These are phyloP conservation scores for Dillenia suffruticosa DNA, from an alignment of 164 flowering plant genomes.

Conservation along the genomic window DNA sequence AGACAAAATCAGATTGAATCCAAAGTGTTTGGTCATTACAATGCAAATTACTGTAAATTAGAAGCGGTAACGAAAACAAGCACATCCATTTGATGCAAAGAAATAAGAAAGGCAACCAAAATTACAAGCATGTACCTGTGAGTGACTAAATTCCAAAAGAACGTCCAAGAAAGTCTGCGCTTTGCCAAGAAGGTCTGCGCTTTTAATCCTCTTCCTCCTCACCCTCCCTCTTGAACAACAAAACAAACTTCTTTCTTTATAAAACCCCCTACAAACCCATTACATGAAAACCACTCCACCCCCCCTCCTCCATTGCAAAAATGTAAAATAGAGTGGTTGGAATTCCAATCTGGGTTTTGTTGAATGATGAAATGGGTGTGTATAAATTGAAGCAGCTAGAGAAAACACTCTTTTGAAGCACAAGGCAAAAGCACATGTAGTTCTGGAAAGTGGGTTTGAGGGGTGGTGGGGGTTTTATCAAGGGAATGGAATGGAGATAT, in stretches of 20 bases:
- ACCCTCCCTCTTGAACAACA: constrained; percentile 1
- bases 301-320: constrained; percentile 20
- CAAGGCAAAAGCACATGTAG: constrained; percentile 1
- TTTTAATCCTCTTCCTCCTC: constrained; percentile 9
- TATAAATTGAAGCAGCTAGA: too few species aligned
- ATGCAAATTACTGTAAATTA: not conserved
- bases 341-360: constrained; percentile 17
- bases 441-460: constrained; percentile 2
- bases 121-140: constrained; percentile 15
- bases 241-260: constrained; percentile 18
- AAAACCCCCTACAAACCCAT: constrained; percentile 12
- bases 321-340: constrained; percentile 6
- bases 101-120: not conserved
- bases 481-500: constrained; percentile 25
- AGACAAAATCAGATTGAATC: not conserved
- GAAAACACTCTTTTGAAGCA: too few species aligned
- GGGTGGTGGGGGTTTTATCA: constrained; percentile 15
- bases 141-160: constrained; percentile 1
- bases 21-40: not conserved
- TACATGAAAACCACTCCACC: constrained; percentile 10
- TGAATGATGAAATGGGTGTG: constrained; percentile 14
- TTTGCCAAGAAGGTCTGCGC: constrained; percentile 19
- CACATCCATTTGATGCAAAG: not conserved
- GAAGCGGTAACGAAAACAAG: not conserved
- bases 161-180: constrained; percentile 15